phyloP scores from a whole-genome alignment of 225 moss, liverwort and hornwort genomes.

The Asterella californica region DNA sequence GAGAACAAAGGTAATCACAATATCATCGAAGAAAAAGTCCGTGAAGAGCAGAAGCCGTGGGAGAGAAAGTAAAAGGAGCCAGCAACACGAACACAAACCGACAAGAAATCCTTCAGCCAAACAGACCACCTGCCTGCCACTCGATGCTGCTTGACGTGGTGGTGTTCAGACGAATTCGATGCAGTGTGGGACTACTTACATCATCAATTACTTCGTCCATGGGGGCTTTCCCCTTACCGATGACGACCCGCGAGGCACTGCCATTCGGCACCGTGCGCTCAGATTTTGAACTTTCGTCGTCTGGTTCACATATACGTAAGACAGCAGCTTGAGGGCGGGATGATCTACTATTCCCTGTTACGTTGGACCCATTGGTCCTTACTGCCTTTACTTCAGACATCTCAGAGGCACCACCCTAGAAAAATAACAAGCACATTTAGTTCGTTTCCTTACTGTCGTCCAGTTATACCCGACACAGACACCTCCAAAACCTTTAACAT shows the following conservation, averaged over 20 bases:
- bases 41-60: neutral
- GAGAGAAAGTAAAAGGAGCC: neutral
- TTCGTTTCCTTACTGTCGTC: neutral
- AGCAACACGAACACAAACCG: neutral
- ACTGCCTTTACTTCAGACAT: neutral
- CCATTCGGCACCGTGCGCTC: neutral
- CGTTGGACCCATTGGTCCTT: neutral
- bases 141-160: neutral
- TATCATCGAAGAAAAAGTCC: neutral
- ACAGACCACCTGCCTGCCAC: neutral
- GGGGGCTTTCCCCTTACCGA: constrained; percentile 16
- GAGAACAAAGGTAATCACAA: neutral
- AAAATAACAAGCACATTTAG: neutral
- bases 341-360: neutral
- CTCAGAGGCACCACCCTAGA: neutral
- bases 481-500: neutral
- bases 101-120: neutral
- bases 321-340: neutral
- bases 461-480: neutral
- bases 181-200: neutral
- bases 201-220: constrained; percentile 4
- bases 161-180: neutral
- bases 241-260: neutral
- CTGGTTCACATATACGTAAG: constrained; percentile 14
- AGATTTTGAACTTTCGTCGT: neutral